phyloP scores from a whole-genome alignment of 148 eudicot genomes.

The Vaccinium darrowii region DNA sequence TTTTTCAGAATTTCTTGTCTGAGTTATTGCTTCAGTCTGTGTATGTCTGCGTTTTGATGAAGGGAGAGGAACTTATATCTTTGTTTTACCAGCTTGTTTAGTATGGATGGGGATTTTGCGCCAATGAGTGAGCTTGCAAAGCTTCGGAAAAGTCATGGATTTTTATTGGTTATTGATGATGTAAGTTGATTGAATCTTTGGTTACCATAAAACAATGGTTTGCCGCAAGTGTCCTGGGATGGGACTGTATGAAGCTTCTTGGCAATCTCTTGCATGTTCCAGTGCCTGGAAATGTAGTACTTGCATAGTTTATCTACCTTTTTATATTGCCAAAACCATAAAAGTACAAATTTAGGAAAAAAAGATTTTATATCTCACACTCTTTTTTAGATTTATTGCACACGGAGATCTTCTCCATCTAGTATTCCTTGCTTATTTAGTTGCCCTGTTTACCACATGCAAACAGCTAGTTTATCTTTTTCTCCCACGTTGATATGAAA shows the following conservation, averaged over 20 bases:
- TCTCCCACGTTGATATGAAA: neutral
- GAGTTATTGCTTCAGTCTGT: neutral
- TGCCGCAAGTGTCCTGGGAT: neutral
- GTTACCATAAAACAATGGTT: neutral
- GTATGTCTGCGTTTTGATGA: neutral
- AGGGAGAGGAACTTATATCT: neutral
- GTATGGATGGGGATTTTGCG: conserved; percentile 99
- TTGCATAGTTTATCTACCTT: neutral
- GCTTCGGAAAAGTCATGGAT: conserved; percentile 90
- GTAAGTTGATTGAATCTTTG: conserved; percentile 42
- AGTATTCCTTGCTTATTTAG: neutral
- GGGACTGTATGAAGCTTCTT: neutral
- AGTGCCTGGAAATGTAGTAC: neutral
- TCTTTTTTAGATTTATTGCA: neutral
- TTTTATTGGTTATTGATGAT: conserved; percentile 91
- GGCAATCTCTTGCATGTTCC: neutral
- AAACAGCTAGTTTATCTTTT: neutral
- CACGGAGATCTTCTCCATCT: neutral
- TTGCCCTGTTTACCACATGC: neutral
- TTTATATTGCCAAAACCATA: neutral
- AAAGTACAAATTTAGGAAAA: neutral
- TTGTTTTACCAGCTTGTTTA: conserved; percentile 70
- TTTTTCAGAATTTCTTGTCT: neutral
- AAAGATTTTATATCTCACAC: neutral
- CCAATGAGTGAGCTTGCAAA: conserved; percentile 75